Base-by-base conservation (phyloP, 768 basidiomycete species). In the Boletus patriciae region DNA sequence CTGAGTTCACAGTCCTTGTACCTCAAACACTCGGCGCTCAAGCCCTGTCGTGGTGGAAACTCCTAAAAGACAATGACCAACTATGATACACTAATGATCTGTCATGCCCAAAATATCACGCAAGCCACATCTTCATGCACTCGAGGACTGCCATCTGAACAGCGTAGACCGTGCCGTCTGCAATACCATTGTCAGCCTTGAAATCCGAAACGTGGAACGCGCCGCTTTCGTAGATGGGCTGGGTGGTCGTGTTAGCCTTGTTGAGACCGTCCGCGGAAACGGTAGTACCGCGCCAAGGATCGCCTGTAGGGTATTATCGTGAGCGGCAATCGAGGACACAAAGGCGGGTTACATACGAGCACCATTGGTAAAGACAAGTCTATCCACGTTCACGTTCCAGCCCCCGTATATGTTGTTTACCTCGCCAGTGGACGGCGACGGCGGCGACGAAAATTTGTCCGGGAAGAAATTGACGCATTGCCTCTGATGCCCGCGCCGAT, bases 171-270 rank as follows among this genome's bases (percentile, higher is more conserved):
- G 82, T 82, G 16, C 77, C 58, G 59, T 88, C 86, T 6, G 75
- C 76, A 5, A 59, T 21, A 2, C 77, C 83, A 40, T 74, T 73
- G 23, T 58, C 38, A 0, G 73, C 69, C 51, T 72, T 44, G 46
- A 91, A 66, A 62, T 90, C 87, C 18, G 87, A 84, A 65, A 80
- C 80, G 62, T 89, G 88, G 78, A 86, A 90, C 0, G 84, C 88
- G 59, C 85, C 79, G 25, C 82, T 73, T 12, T 81, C 66, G 16
- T 74, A 78, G 51, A 89, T 84, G 0, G 84, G 83, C 62, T 86
- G 85, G 1, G 66, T 67, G 1, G 77, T 52, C 4, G 83, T 86
- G 65, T 79, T 86, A 21, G 66, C 40, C 50, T 80, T 73, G 54
- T 70, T 58, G 19, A 78, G 73, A 15, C 75, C 75, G 23, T 80